Evolutionary conservation across 2,329 filamentous ascomycete species (phyloP), one percentile per base, ranked within the genome.

Genomic region (Uncinocarpus reesii): DNA sequence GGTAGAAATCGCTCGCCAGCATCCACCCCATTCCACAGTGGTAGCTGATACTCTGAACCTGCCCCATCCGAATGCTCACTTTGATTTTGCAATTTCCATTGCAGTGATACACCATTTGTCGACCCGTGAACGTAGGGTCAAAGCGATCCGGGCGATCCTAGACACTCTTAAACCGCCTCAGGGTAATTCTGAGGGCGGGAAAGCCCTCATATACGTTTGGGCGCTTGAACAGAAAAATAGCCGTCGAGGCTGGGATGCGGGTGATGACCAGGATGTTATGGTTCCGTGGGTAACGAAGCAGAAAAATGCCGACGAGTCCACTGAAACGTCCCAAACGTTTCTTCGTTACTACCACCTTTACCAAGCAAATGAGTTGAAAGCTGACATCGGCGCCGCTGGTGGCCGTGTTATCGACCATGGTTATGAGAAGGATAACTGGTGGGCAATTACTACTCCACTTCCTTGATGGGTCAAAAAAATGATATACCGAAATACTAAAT

Each of bases 341-440:
- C 80, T 94, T 64, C 78, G 92, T 45, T 98, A 95, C 64, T 98
- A 98, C 64, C 92, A 98, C 67, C 72, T 98, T 21, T 98, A 95
- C 66, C 76, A 79, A 47, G 77, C 86, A 62, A 86, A 86, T 13
- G 92, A 98, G 70, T 72, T 98, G 50, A 88, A 95, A 62, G 75
- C 79, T 36, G 85, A 95, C 62, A 77, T 95, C 49, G 64, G 66
- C 43, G 74, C 76, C 13, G 89, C 83, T 16, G 88, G 88, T 15
- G 92, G 89, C 6, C 69, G 67, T 42, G 79, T 95, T 11, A 59
- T 92, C 20, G 81, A 86, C 55, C 80, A 79, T 51, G 92, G 92
- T 28, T 98, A 96, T 67, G 92, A 98, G 63, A 89, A 82, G 70
- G 92, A 96, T 63, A 98, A 98, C 69, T 96, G 92, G 92, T 98